Conservation (phyloP, 2,329 filamentous ascomycete genomes). For the Raffaelea arxii region DNA sequence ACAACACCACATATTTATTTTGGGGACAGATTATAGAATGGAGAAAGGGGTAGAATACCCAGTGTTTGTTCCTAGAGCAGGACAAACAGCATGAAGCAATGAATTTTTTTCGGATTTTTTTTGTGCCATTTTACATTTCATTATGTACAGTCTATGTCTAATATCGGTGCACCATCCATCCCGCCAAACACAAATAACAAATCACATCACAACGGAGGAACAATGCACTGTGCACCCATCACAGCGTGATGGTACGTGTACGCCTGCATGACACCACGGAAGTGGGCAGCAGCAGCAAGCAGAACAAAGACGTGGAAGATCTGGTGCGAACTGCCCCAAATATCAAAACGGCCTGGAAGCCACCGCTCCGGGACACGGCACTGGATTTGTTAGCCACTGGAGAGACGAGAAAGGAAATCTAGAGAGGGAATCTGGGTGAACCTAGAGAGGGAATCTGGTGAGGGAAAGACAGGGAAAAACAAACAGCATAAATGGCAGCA, state of each 20-base stretch:
- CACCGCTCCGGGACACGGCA: conserved; percentile 74
- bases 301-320: conserved; percentile 90
- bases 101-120: background rate
- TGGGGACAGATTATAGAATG: background rate
- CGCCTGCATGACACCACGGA: conserved; percentile 70
- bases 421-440: background rate
- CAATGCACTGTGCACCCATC: conserved; percentile 39
- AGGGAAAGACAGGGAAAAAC: conserved; percentile 18
- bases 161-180: too few relatives aligned
- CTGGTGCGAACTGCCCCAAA: conserved; percentile 90
- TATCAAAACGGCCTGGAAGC: conserved; percentile 72
- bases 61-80: too few relatives aligned
- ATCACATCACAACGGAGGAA: background rate
- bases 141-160: too few relatives aligned
- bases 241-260: conserved; percentile 75
- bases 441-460: background rate
- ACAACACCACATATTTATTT: background rate
- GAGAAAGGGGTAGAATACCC: background rate
- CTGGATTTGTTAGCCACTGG: conserved; percentile 25
- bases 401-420: background rate
- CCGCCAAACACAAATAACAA: too few relatives aligned
- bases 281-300: conserved; percentile 69
- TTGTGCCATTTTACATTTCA: background rate
- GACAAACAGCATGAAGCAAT: too few relatives aligned
- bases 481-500: conserved; percentile 74